A percentile compares a stretch with the other conserved stretches of the same genome.
Conservation (phyloP, 139 green algal species). For the Chlorella ohadii region DNA sequence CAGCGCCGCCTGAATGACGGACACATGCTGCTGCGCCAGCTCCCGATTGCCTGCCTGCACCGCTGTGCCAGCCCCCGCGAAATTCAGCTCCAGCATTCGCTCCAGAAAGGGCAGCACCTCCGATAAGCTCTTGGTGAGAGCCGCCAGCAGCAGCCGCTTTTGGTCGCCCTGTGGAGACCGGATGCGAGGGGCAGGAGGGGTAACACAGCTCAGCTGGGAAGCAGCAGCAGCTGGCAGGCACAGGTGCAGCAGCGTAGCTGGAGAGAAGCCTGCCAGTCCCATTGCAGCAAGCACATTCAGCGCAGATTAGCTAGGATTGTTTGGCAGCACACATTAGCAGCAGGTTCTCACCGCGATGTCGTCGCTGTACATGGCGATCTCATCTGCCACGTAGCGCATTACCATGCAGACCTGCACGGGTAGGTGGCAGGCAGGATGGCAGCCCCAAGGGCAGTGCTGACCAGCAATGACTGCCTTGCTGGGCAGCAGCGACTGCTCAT, state of each 20-base stretch:
- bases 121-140: constrained; percentile 57
- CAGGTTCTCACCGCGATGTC: constrained; percentile 47
- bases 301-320: too few relatives aligned
- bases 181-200: neutral
- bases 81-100: constrained; percentile 44
- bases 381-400: constrained; percentile 78
- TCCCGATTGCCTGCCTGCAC: constrained; percentile 31
- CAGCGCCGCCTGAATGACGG: constrained; percentile 66
- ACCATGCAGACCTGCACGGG: constrained; percentile 67
- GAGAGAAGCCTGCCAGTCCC: too few relatives aligned
- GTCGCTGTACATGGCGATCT: constrained; percentile 70
- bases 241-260: too few relatives aligned
- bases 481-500: too few relatives aligned
- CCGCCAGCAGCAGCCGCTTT: constrained; percentile 69
- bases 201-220: too few relatives aligned
- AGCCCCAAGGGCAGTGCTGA: neutral
- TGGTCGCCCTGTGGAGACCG: constrained; percentile 45
- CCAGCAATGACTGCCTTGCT: too few relatives aligned
- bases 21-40: constrained; percentile 44
- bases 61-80: constrained; percentile 32
- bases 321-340: too few relatives aligned
- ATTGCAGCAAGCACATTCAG: too few relatives aligned
- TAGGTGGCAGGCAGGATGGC: neutral
- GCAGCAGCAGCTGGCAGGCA: too few relatives aligned
- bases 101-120: constrained; percentile 75